Evolutionary conservation across 768 basidiomycete species (phyloP), one percentile per base, ranked within the genome.

Genomic region (Candolleomyces aberdarensis): DNA sequence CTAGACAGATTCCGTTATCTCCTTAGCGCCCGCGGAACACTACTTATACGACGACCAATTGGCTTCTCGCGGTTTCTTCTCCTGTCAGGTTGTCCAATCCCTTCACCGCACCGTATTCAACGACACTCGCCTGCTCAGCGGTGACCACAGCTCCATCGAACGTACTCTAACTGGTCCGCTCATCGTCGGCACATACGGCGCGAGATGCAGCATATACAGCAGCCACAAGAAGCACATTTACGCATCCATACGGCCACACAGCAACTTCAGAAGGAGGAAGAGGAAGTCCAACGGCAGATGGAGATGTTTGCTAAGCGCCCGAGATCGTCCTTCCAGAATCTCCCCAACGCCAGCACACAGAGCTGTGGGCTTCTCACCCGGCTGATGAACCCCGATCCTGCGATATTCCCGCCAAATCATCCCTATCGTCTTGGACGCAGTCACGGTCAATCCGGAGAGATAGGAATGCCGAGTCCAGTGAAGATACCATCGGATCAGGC

Each of bases 261-360:
- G 11, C 66, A 73, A 57, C 68, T 77, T 59, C 73, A 75, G 65
- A 52, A 64, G 56, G 89, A 88, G 5, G 87, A 84, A 0, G 66
- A 83, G 60, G 87, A 90, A 68, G 85, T 78, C 1, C 82, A 84
- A 66, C 81, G 84, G 17, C 83, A 88, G 64, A 81, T 83, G 31
- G 88, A 93, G 14, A 77, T 93, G 78, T 88, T 90, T 67, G 80
- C 82, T 62, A 92, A 92, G 73, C 78, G 86, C 14, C 89, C 89
- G 1, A 80, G 83, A 56, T 74, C 81, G 31, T 88, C 85, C 36
- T 89, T 88, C 68, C 85, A 85, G 81, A 70, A 85, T 71, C 67
- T 85, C 72, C 60, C 67, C 1, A 67, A 66, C n/a, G 62, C 67
- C 22, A 69, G 76, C 19, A 73, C 77, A 60, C 63, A 66, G 58